A percentile compares a stretch with the other conserved stretches of the same genome.
phyloP scores from a whole-genome alignment of 352 stramenopile species.

The Pythium folliculosum region DNA sequence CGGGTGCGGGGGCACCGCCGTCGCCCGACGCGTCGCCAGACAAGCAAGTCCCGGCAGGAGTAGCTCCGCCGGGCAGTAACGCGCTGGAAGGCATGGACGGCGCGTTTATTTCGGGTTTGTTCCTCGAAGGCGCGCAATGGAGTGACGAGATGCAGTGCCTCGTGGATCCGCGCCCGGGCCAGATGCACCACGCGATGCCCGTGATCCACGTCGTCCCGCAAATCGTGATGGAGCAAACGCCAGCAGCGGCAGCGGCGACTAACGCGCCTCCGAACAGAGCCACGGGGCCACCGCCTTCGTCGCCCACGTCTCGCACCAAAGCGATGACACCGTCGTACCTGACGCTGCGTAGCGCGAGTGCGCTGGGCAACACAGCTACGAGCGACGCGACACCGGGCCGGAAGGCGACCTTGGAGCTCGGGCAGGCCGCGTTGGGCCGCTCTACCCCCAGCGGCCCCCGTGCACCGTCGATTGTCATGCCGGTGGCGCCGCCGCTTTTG shows the following conservation, averaged over 20 bases:
- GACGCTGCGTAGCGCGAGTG: conserved; percentile 26
- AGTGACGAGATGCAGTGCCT: conserved; percentile 48
- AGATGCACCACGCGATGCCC: conserved; percentile 79
- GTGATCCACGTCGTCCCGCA: conserved; percentile 85
- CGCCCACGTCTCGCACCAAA: conserved; percentile 25
- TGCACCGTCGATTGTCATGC: neutral
- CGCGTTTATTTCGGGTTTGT: conserved; percentile 60
- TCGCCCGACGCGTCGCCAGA: neutral
- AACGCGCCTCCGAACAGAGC: neutral
- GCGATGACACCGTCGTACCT: conserved; percentile 31
- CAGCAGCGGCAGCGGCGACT: neutral
- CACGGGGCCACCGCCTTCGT: neutral
- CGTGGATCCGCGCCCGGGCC: conserved; percentile 50
- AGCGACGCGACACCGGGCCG: neutral
- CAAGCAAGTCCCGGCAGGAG: neutral
- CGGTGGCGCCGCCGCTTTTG: neutral
- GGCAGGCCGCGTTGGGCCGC: neutral
- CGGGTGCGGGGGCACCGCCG: neutral
- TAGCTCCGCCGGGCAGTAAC: neutral
- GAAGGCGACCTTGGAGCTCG: neutral
- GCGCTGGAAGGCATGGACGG: conserved; percentile 40
- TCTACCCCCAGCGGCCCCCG: neutral
- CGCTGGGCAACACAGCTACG: neutral
- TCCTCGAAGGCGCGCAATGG: conserved; percentile 76
- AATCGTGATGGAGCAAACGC: conserved; percentile 14